Base-by-base conservation (phyloP, 352 stramenopile genomes). In the Globisporangium cederbergense region DNA sequence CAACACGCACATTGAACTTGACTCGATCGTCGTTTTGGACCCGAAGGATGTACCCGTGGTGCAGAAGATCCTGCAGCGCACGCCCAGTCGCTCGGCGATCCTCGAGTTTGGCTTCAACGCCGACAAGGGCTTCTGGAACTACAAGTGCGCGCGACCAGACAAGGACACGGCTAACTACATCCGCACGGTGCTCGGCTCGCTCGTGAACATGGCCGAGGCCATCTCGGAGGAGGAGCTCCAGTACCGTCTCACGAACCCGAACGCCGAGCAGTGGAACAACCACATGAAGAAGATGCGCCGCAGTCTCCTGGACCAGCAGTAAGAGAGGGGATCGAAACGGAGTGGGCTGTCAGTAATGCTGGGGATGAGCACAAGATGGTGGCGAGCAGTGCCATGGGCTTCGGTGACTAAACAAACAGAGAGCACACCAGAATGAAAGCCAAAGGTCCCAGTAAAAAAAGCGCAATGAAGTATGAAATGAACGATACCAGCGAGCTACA, bases 161-260 rank as follows among this genome's bases (percentile, higher is more conserved):
- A 97, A 97, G 68, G 86, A 95, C 66, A 73, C 71, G 47, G 85
- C 85, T 30, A 97, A 97, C 65, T 97, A 96, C 68, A 93, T 97
- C 59, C 88, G 82, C 46, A 97, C 90, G 28, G 90, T 97, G 53
- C 83, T 97, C 10, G 84, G 86, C 10, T 96, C 88, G 51, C 78
- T 97, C 65, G 82, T 97, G 64, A 96, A 97, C 76, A 93, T 97
- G 81, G 89, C 89, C 16, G 88, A 97, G 67, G 83, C 81, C 28
- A 96, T 97, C 58, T 93, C 83, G 22, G 87, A 97, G 65, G 89
- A 97, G 57, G 90, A 97, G 68, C 79, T 97, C 45, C 84, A 96
- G 73, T 96, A 91, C 60, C 86, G 89, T 32, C 75, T 96, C 13
- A 90, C 79, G 60, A 89, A 81, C 56, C 70, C 77, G 13, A 85